These are phyloP conservation scores for Farysia itapuensis DNA, from an alignment of 1,284 basidiomycete species.

Conservation along the genomic window DNA sequence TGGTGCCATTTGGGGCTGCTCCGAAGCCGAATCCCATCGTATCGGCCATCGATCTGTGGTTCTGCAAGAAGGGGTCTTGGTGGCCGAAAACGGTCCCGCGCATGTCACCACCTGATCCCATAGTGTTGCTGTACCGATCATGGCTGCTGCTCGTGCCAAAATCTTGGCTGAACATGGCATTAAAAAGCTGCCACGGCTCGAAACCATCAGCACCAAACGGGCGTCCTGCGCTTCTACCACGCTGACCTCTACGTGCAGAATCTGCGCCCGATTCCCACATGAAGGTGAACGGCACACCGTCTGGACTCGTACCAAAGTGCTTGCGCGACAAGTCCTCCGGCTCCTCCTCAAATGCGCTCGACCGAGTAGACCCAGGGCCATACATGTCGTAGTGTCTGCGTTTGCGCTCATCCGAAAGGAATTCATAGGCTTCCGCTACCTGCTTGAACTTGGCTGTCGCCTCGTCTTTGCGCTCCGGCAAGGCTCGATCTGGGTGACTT, in stretches of 20 bases:
- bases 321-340: slow-evolving; percentile 17
- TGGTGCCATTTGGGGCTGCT: slow-evolving; percentile 3
- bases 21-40: slow-evolving; percentile 37
- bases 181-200: slow-evolving; percentile 55
- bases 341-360: slow-evolving; percentile 3
- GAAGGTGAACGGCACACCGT: slow-evolving; percentile 43
- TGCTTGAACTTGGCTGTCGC: slow-evolving; percentile 50
- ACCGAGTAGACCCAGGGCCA: slow-evolving; percentile 2
- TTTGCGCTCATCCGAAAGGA: slow-evolving; percentile 42
- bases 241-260: slow-evolving; percentile 47
- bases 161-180: slow-evolving; percentile 49
- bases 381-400: slow-evolving; percentile 43
- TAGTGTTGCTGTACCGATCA: slow-evolving; percentile 9
- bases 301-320: slow-evolving; percentile 41
- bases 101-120: slow-evolving; percentile 3
- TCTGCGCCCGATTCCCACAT: slow-evolving; percentile 54
- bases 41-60: slow-evolving; percentile 42
- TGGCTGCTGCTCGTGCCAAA: slow-evolving; percentile 3
- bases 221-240: slow-evolving; percentile 21
- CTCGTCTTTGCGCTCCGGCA: slow-evolving; percentile 37
- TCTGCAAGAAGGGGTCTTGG: slow-evolving; percentile 40
- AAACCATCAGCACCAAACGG: slow-evolving; percentile 42
- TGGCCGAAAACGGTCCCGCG: slow-evolving; percentile 19
- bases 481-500: slow-evolving; percentile 50
- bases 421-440: slow-evolving; percentile 53